phyloP scores from a whole-genome alignment of 1,139 yeast genomes.

The Yamadazyma spencermartinsiae region DNA sequence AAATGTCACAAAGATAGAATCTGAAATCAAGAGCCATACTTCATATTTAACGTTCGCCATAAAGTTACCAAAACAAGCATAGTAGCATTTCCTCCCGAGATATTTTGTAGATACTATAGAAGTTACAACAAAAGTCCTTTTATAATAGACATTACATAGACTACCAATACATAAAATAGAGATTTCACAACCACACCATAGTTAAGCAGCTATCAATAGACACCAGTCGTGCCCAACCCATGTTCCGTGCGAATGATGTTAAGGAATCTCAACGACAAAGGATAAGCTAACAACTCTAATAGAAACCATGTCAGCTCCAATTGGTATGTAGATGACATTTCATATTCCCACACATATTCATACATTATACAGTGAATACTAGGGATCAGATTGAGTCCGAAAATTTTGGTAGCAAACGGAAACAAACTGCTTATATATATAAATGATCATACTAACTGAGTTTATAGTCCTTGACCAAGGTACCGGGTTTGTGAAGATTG shows the following conservation, averaged over 20 bases:
- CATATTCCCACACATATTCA: background rate
- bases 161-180: background rate
- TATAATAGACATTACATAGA: too few relatives aligned
- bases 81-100: too few relatives aligned
- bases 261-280: background rate
- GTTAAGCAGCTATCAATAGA: too few relatives aligned
- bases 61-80: slow-evolving; percentile 16
- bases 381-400: too few relatives aligned
- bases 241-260: background rate
- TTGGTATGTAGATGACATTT: slow-evolving; percentile 46
- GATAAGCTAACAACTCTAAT: slow-evolving; percentile 1
- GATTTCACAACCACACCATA: background rate
- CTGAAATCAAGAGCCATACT: slow-evolving; percentile 90
- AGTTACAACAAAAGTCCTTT: too few relatives aligned
- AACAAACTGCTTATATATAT: background rate
- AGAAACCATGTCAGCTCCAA: slow-evolving; percentile 46
- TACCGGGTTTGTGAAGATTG: slow-evolving; percentile 94
- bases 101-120: too few relatives aligned
- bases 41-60: slow-evolving; percentile 89
- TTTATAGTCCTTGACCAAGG: slow-evolving; percentile 91
- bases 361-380: too few relatives aligned
- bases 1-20: slow-evolving; percentile 76
- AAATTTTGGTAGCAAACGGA: too few relatives aligned
- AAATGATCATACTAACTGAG: slow-evolving; percentile 19
- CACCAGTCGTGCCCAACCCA: background rate